Conservation (phyloP, 345 rosid genomes). For the Populus alba region DNA sequence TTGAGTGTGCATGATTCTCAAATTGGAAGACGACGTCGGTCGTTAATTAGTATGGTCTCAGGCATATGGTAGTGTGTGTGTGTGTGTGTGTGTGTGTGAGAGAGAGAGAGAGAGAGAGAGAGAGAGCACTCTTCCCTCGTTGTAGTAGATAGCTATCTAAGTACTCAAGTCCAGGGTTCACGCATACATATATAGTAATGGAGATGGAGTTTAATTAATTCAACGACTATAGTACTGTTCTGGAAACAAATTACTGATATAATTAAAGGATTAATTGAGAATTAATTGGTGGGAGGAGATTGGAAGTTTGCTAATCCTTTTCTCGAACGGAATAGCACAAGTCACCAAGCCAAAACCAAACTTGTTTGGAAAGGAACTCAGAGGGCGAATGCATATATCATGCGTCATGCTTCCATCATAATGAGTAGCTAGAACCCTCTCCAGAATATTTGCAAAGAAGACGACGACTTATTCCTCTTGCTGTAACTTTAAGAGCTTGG, state of each 20-base stretch:
- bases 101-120: too few species aligned
- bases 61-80: not conserved
- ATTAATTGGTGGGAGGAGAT: not conserved
- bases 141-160: too few species aligned
- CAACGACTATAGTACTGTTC: not conserved
- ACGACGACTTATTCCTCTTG: not conserved
- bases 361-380: not conserved
- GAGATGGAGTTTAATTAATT: too few species aligned
- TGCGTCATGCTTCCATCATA: not conserved
- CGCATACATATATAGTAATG: too few species aligned
- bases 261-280: not conserved
- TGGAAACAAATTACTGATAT: too few species aligned
- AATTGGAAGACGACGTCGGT: too few species aligned
- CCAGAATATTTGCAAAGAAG: not conserved
- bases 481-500: not conserved
- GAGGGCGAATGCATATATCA: not conserved
- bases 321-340: not conserved
- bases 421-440: too few species aligned
- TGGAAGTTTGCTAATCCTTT: not conserved
- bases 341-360: not conserved
- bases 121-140: too few species aligned
- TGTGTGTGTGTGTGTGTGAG: too few species aligned
- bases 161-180: too few species aligned
- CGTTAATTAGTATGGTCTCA: not conserved
- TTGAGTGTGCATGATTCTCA: too few species aligned